Base-by-base conservation (phyloP, 148 eudicot species). In the Amaranthus hypochondriacus region DNA sequence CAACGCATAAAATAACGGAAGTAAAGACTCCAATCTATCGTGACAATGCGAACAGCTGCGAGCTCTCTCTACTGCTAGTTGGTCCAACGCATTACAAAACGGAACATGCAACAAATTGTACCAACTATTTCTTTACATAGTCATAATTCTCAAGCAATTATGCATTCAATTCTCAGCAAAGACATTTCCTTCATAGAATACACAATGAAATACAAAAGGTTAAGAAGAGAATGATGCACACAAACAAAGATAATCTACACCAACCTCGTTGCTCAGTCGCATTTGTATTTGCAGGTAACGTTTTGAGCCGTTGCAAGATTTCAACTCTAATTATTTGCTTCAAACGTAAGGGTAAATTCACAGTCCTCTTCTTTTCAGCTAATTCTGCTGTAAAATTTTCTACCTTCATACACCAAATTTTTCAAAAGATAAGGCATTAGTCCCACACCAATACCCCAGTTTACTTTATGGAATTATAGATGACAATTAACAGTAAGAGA, bases 241-340 rank as follows among this genome's bases (percentile, higher is more conserved):
- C 6, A n/a, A 59, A 48, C 58, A 46, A 47, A 69, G 54, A 14
- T 28, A 46, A 82, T 71, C 50, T 46, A 67, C 47, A 88, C 86
- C 54, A 52, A 92, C 97, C 98, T 82, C 83, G 82, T 79, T 88
- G 93, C 76, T 76, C 80, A 60, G 82, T 91, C 12, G 74, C 56
- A 81, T 82, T 86, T 69, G 89, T 86, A 70, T 72, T 70, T 65
- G 74, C 81, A 68, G 82, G 81, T 82, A 88, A 80, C 56, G 79
- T 61, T 82, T 81, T 88, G 75, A 93, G 81, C 69, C 76, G 81
- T 73, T 69, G 77, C 64, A 88, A 54, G 64, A 93, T 82, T 71
- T 87, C 95, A 72, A 82, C 86, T 61, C 80, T 75, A 59, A 93
- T 68, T 87, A 84, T 82, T 70, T 82, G 88, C 70, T 85, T 91